Percentiles rank a stretch among this genome's conserved stretches.
These are phyloP conservation scores for Colletotrichum sp. DNA, from an alignment of 2,329 filamentous ascomycete genomes.

Conservation along the genomic window DNA sequence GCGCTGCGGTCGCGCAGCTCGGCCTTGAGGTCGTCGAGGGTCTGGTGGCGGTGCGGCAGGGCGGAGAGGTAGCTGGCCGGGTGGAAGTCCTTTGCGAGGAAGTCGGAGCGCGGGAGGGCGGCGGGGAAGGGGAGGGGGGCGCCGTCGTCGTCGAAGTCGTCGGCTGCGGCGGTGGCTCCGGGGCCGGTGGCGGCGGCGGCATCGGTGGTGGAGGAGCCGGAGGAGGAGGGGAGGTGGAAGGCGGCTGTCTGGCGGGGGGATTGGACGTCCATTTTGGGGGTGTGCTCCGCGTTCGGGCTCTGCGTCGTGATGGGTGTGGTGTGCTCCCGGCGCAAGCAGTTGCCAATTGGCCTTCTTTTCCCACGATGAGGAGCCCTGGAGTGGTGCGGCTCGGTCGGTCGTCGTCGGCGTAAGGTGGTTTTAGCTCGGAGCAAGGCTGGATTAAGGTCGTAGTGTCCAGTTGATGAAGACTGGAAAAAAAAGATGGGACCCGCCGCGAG, in stretches of 20 bases:
- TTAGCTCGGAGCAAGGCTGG: slow-evolving; percentile 7
- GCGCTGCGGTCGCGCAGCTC: slow-evolving; percentile 84
- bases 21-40: slow-evolving; percentile 87
- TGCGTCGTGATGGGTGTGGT: neutral
- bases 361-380: neutral
- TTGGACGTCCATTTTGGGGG: slow-evolving; percentile 29
- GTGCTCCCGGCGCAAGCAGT: slow-evolving; percentile 22
- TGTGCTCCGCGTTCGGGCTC: neutral
- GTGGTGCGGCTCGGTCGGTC: slow-evolving; percentile 6
- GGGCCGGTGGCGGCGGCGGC: slow-evolving; percentile 42
- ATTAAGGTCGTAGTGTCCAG: neutral
- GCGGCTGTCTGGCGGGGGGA: slow-evolving; percentile 22
- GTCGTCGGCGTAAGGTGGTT: slow-evolving; percentile 3
- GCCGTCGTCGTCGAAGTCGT: slow-evolving; percentile 56
- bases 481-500: neutral
- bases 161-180: slow-evolving; percentile 34
- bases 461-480: neutral
- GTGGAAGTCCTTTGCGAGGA: slow-evolving; percentile 78
- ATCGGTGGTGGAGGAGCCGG: slow-evolving; percentile 38
- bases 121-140: slow-evolving; percentile 85
- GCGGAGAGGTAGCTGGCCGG: slow-evolving; percentile 81
- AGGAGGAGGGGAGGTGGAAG: slow-evolving; percentile 48
- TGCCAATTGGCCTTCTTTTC: neutral
- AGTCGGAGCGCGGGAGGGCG: slow-evolving; percentile 82
- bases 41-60: slow-evolving; percentile 87